Percentiles rank a stretch among this genome's conserved stretches.
Conservation (phyloP, 169 alveolate genomes). For the Perkinsus olseni region DNA sequence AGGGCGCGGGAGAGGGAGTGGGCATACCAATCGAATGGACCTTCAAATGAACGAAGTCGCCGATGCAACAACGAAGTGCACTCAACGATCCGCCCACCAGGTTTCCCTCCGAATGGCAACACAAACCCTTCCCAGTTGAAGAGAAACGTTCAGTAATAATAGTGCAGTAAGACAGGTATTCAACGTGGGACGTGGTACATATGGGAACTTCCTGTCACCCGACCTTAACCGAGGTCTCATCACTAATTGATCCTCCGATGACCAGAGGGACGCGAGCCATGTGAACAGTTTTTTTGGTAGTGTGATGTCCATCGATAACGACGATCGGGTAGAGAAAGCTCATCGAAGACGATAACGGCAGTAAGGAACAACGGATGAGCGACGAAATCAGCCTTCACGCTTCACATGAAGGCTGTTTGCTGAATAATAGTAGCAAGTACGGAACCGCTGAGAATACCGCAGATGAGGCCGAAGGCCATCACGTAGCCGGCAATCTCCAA, state of each 20-base stretch:
- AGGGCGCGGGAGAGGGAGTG: neutral
- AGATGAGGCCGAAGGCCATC: conserved; percentile 15
- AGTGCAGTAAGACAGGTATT: neutral
- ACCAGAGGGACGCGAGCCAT: neutral
- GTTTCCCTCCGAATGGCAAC: conserved; percentile 4
- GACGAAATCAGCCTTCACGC: neutral
- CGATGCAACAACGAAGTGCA: neutral
- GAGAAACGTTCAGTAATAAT: neutral
- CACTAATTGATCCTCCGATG: neutral
- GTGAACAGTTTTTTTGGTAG: neutral
- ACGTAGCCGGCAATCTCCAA: conserved; percentile 16
- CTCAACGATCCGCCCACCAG: neutral
- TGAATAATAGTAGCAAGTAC: neutral
- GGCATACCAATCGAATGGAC: neutral
- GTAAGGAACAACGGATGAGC: neutral
- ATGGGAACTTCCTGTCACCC: no score
- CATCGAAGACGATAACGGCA: no score
- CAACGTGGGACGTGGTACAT: neutral
- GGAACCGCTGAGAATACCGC: conserved; percentile 22
- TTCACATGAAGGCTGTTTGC: neutral
- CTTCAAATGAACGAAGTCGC: neutral
- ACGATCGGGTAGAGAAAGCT: neutral
- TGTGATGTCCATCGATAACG: neutral
- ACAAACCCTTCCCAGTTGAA: neutral
- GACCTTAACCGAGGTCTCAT: neutral